Evolutionary conservation across 1,284 basidiomycete genomes (phyloP).

Genomic region (Marasmius tenuissimus): DNA sequence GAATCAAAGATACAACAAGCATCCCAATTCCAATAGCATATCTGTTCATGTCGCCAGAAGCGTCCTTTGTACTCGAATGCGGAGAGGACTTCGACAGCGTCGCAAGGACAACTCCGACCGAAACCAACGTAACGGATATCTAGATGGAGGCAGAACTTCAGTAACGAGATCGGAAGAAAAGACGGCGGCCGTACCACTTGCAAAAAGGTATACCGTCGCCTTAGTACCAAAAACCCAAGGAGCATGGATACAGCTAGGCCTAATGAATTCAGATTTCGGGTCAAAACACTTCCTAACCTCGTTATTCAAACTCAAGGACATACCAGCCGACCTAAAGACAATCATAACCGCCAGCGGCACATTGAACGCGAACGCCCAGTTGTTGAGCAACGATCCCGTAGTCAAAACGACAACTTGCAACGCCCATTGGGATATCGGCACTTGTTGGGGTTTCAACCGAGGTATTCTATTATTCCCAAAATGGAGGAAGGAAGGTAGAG

Average conservation of each 20-base stretch:
- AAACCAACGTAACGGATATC: slow-evolving; percentile 73
- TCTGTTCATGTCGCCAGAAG: slow-evolving; percentile 33
- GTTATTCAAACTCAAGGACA: slow-evolving; percentile 21
- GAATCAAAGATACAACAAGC: slow-evolving; percentile 69
- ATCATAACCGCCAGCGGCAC: slow-evolving; percentile 86
- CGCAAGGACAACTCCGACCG: slow-evolving; percentile 73
- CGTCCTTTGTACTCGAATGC: slow-evolving; percentile 23
- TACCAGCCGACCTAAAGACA: slow-evolving; percentile 85
- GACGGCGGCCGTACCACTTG: slow-evolving; percentile 58
- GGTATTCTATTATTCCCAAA: slow-evolving; percentile 37
- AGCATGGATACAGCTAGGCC: slow-evolving; percentile 72
- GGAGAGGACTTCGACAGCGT: slow-evolving; percentile 65
- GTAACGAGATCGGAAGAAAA: background rate
- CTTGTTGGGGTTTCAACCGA: slow-evolving; percentile 61
- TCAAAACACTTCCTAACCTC: background rate
- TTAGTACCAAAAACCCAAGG: slow-evolving; percentile 56
- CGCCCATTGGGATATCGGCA: slow-evolving; percentile 74
- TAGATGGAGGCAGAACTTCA: slow-evolving; percentile 24
- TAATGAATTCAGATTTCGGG: slow-evolving; percentile 20
- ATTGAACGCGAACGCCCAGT: slow-evolving; percentile 80
- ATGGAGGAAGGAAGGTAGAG: slow-evolving; percentile 56
- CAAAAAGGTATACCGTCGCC: slow-evolving; percentile 55
- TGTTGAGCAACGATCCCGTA: slow-evolving; percentile 76
- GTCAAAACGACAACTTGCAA: slow-evolving; percentile 77
- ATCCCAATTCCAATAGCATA: slow-evolving; percentile 75